phyloP scores from a whole-genome alignment of 164 flowering plant genomes.

The Paratinospora sagittata region DNA sequence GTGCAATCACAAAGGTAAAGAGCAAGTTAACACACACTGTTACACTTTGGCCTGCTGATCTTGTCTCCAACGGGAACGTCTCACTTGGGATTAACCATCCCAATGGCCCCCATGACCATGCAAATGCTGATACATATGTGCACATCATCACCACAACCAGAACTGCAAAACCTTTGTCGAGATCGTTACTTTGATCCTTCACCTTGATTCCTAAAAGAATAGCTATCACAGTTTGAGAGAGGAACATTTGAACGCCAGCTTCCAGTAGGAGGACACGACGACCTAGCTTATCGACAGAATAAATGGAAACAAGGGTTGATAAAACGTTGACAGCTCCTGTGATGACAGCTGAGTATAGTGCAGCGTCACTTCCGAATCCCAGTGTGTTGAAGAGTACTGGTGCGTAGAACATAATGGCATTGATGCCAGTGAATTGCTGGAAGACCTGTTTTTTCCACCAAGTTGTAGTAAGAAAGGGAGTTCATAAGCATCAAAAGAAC shows the following conservation, averaged over 20 bases:
- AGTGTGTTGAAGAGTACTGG: slow-evolving; percentile 77
- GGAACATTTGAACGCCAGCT: slow-evolving; percentile 91
- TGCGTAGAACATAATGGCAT: slow-evolving; percentile 95
- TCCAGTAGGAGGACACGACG: slow-evolving; percentile 70
- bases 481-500: neutral
- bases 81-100: slow-evolving; percentile 97
- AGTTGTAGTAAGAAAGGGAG: neutral
- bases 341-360: slow-evolving; percentile 84
- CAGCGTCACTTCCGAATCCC: slow-evolving; percentile 62
- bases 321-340: slow-evolving; percentile 85
- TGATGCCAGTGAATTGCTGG: slow-evolving; percentile 93
- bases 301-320: slow-evolving; percentile 80
- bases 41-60: slow-evolving; percentile 82
- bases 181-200: slow-evolving; percentile 45
- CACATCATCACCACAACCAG: slow-evolving; percentile 71
- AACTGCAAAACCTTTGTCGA: slow-evolving; percentile 39
- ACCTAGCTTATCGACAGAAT: slow-evolving; percentile 86
- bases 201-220: slow-evolving; percentile 66
- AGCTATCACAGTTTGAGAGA: slow-evolving; percentile 74
- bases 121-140: slow-evolving; percentile 72
- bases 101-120: slow-evolving; percentile 99
- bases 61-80: slow-evolving; percentile 81
- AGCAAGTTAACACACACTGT: slow-evolving; percentile 75
- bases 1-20: slow-evolving; percentile 79
- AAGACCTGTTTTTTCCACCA: slow-evolving; percentile 48